Evolutionary conservation across 371 early-diverging fungal species (phyloP), one percentile per base, ranked within the genome.

Genomic region (Capillidium rhysosporum): DNA sequence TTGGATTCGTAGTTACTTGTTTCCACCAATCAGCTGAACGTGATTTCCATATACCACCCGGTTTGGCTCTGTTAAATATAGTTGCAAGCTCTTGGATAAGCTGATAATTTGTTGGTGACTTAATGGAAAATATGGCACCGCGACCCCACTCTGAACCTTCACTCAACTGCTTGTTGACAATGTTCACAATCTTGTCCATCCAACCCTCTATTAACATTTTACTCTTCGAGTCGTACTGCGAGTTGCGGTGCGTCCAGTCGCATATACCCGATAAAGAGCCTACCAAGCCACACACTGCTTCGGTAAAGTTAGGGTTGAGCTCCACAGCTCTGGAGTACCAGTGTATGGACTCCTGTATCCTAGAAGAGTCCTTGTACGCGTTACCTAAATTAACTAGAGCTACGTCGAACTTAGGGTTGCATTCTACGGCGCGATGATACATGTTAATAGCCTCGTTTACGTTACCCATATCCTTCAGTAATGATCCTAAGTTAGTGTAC

Each of bases 381-480:
- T 92, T 89, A 25, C 88, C 89, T 26, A 92, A 69, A 54, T 90
- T 92, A 29, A 89, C 91, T 46, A 90, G 67, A 2, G 91, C 92
- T 44, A 90, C 89, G 59, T 86, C 89, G 51, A 89, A 89, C 21
- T 75, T 74, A 41, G 89, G 86, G 59, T 86, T 86, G 55, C 71
- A 77, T 55, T 85, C 76, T 3, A 89, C 87, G 0, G 91, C 90
- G 59, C 81, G 80, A 57, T 88, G 81, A 59, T 92, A 92, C 82
- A 89, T 89, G 14, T 68, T 61, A 31, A 89, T 79, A 0, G 89
- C 89, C 56, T 89, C 86, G 20, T 71, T 68, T 52, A 86, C 64
- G 53, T 86, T 82, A 0, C 90, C 90, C 67, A 83, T 76, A 54
- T 89, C 89, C 62, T 89, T 89, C 28, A 89, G 71, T 8, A 89